Evolutionary conservation across 1,284 basidiomycete species (phyloP).

Genomic region (Athelia psychrophila): DNA sequence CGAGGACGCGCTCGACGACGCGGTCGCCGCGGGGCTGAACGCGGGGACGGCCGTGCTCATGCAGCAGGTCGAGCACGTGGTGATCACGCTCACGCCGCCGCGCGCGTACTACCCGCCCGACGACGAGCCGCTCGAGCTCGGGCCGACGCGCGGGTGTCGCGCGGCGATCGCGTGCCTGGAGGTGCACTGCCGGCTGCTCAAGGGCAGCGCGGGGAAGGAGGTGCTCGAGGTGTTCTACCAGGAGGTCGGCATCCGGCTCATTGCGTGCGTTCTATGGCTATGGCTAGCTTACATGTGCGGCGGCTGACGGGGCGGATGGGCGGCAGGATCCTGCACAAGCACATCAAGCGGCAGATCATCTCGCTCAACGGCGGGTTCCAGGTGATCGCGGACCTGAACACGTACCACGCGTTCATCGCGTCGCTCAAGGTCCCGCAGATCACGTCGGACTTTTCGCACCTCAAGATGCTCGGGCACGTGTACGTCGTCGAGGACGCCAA

Average conservation of each 20-base stretch:
- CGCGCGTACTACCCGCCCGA: slow-evolving; percentile 90
- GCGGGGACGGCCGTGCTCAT: slow-evolving; percentile 95
- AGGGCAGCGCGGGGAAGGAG: slow-evolving; percentile 93
- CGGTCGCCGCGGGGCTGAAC: slow-evolving; percentile 90
- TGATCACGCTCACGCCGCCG: slow-evolving; percentile 78
- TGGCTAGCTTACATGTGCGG: no score
- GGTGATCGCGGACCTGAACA: slow-evolving; percentile 94
- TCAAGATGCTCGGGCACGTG: slow-evolving; percentile 96
- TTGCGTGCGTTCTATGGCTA: slow-evolving; percentile 83
- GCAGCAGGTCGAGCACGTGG: slow-evolving; percentile 96
- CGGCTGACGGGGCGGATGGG: slow-evolving; percentile 1
- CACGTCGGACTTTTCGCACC: slow-evolving; percentile 84
- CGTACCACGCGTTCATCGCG: slow-evolving; percentile 86
- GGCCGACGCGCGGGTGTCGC: slow-evolving; percentile 82
- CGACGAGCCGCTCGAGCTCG: slow-evolving; percentile 71
- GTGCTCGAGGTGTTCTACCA: slow-evolving; percentile 97
- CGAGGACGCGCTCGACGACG: slow-evolving; percentile 89
- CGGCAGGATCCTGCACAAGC: slow-evolving; percentile 87
- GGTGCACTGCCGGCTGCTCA: slow-evolving; percentile 87
- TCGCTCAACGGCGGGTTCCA: slow-evolving; percentile 93
- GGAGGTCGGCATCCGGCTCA: slow-evolving; percentile 91
- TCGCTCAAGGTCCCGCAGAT: slow-evolving; percentile 76
- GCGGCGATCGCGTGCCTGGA: slow-evolving; percentile 87
- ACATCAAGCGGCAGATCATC: slow-evolving; percentile 96
- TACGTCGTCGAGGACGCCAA: slow-evolving; percentile 92